phyloP scores from a whole-genome alignment of 495 filamentous ascomycete genomes.

The Articulospora tetracladia region DNA sequence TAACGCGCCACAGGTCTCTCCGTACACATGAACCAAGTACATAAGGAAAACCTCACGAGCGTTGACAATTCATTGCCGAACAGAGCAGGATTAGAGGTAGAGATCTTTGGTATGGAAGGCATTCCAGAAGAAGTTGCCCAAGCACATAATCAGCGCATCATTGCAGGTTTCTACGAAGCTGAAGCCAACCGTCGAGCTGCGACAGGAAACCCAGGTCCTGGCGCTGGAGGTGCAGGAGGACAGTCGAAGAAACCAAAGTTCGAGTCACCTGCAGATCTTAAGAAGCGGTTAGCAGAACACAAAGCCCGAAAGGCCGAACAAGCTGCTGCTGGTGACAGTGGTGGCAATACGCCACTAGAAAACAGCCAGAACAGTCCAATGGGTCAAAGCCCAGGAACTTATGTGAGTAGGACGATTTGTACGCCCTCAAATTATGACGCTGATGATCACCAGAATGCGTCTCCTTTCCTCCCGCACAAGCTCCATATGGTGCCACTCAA shows the following conservation, averaged over 20 bases:
- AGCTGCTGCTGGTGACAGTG: slow-evolving; percentile 47
- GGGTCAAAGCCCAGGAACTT: slow-evolving; percentile 49
- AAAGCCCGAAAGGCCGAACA: slow-evolving; percentile 62
- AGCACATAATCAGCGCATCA: slow-evolving; percentile 80
- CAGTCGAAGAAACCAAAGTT: slow-evolving; percentile 76
- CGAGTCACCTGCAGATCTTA: slow-evolving; percentile 71
- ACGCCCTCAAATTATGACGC: background rate
- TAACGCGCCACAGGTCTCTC: slow-evolving; percentile 61
- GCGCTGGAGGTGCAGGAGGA: slow-evolving; percentile 37
- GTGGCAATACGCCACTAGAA: slow-evolving; percentile 56
- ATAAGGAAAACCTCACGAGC: slow-evolving; percentile 81
- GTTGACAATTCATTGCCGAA: slow-evolving; percentile 91
- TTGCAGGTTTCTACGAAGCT: slow-evolving; percentile 74
- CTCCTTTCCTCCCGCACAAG: slow-evolving; percentile 28
- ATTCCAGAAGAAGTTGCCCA: slow-evolving; percentile 82
- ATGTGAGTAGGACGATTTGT: slow-evolving; percentile 39
- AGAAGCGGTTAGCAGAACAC: slow-evolving; percentile 77
- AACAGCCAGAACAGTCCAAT: slow-evolving; percentile 47
- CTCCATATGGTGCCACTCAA: slow-evolving; percentile 22
- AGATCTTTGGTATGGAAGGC: slow-evolving; percentile 98
- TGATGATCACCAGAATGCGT: slow-evolving; percentile 27
- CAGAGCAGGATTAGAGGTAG: slow-evolving; percentile 76
- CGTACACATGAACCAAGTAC: slow-evolving; percentile 97
- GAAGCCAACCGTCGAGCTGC: slow-evolving; percentile 76
- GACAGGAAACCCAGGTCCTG: slow-evolving; percentile 76